Percentiles rank a stretch among this genome's conserved stretches.
Evolutionary conservation across 352 stramenopile genomes (phyloP).

Genomic region (Nothophytophthora sp.): DNA sequence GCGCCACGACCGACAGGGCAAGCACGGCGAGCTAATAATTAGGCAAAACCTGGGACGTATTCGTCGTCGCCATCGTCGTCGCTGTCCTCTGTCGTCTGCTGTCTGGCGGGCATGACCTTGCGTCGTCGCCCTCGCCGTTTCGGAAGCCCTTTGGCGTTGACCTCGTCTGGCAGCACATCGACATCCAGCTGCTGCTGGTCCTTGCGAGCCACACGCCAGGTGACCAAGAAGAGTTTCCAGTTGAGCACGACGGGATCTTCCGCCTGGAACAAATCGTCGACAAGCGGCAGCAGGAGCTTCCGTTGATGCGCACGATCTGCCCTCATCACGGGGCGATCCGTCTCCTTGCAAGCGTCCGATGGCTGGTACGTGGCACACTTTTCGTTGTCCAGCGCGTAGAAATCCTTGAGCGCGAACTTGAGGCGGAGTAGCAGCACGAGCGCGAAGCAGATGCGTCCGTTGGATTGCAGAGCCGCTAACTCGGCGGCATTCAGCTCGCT

Average conservation of each 20-base stretch:
- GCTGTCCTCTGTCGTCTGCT: conserved; percentile 14
- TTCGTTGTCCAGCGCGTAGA: conserved; percentile 73
- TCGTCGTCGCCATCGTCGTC: conserved; percentile 41
- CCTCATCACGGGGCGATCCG: conserved; percentile 18
- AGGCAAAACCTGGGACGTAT: conserved; percentile 31
- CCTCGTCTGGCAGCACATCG: conserved; percentile 31
- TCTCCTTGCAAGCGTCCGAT: conserved; percentile 33
- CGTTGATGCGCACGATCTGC: conserved; percentile 24
- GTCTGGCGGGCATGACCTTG: conserved; percentile 24
- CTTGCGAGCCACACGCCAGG: conserved; percentile 49
- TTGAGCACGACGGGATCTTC: conserved; percentile 35
- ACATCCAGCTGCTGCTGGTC: conserved; percentile 79
- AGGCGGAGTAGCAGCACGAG: conserved; percentile 69
- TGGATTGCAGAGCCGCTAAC: conserved; percentile 12
- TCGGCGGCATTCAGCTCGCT: conserved; percentile 3
- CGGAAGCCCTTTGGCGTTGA: conserved; percentile 3
- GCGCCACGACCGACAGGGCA: too few species aligned
- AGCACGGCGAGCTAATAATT: too few species aligned
- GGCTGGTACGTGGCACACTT: conserved; percentile 84
- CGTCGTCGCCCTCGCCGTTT: conserved; percentile 43
- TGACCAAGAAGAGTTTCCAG: conserved; percentile 68
- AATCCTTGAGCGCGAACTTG: conserved; percentile 75
- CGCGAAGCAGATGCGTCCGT: conserved; percentile 44
- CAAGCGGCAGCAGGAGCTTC: conserved; percentile 22
- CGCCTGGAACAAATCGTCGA: conserved; percentile 39